Evolutionary conservation across 2,329 filamentous ascomycete genomes (phyloP), one percentile per base, ranked within the genome.

Genomic region (Colletotrichum eleusines): DNA sequence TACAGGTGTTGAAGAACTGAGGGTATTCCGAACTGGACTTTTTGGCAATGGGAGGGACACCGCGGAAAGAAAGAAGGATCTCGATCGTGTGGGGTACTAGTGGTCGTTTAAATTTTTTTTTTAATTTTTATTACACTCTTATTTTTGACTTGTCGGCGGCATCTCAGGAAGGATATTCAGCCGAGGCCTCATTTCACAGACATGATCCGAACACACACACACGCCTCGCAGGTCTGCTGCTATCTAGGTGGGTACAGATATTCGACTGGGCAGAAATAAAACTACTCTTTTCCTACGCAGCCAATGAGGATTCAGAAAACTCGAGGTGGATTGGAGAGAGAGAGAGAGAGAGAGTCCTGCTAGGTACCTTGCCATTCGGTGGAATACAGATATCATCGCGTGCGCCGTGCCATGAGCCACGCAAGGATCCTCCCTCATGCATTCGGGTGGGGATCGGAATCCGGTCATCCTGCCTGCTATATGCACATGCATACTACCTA

Each of bases 381-480:
- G 28, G 16, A 40, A 46, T n/a, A 33, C 26, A 33, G 18, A 26
- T 20, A 11, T 2, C 26, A 20, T 8, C 16, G 59, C 9, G 18
- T 28, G 16, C 20, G n/a, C n/a, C n/a, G n/a, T n/a, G n/a, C n/a
- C 20, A 9, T 20, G 46, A 33, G 6, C 28, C 20, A 48, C 35
- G 55, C 11, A 26, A 38, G 46, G 67, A 50, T 5, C 40, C 67
- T 33, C 46, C 11, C 5, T 23, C 14, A 50, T 61, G 67, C 63
- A 57, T 2, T 6, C 26, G 5, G 18, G 67, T 57, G 55, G 63
- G 63, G 55, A 18, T 40, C 38, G 14, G 35, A 14, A 2, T 26
- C n/a, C 53, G 46, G 38, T 42, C 40, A 35, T 66, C 54, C 8
- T 28, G 60, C 40, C 63, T 70, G 9, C 40, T 66, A 50, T n/a